Conservation (phyloP, 2,329 filamentous ascomycete genomes). For the Colletotrichum scovillei region DNA sequence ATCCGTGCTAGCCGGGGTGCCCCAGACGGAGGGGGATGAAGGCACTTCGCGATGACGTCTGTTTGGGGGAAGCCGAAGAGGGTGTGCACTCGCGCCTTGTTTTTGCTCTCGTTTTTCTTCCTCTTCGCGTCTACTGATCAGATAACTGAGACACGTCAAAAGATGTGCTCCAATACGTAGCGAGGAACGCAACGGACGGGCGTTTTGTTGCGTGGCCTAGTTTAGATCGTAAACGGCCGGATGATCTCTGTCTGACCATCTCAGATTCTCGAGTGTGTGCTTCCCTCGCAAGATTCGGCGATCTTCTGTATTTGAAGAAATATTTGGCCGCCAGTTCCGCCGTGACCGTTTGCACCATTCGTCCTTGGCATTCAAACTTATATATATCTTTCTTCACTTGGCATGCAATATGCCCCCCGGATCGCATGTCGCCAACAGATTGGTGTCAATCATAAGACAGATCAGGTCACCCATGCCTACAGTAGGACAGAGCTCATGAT, state of each 20-base stretch:
- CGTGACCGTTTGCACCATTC: neutral
- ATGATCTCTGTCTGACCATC: neutral
- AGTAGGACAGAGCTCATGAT: conserved; percentile 11
- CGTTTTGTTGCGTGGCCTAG: neutral
- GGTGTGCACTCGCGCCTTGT: conserved; percentile 17
- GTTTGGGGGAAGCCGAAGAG: conserved; percentile 4
- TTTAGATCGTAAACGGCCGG: neutral
- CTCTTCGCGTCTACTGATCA: neutral
- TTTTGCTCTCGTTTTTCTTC: neutral
- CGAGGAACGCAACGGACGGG: neutral
- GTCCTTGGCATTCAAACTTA: neutral
- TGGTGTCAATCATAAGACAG: neutral
- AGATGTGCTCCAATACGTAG: neutral
- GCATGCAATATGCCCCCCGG: neutral
- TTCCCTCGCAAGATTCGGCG: neutral
- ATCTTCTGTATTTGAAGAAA: neutral
- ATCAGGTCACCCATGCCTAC: conserved; percentile 31
- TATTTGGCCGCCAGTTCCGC: neutral
- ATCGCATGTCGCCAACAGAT: neutral
- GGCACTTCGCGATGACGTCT: conserved; percentile 31
- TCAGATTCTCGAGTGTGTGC: neutral
- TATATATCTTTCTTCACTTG: neutral
- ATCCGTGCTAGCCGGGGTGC: conserved; percentile 4
- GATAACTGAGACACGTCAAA: neutral
- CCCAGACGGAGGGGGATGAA: conserved; percentile 3